Evolutionary conservation across 176 grass and related monocot genomes (phyloP).

Genomic region (Dendrocalamus sinicus): DNA sequence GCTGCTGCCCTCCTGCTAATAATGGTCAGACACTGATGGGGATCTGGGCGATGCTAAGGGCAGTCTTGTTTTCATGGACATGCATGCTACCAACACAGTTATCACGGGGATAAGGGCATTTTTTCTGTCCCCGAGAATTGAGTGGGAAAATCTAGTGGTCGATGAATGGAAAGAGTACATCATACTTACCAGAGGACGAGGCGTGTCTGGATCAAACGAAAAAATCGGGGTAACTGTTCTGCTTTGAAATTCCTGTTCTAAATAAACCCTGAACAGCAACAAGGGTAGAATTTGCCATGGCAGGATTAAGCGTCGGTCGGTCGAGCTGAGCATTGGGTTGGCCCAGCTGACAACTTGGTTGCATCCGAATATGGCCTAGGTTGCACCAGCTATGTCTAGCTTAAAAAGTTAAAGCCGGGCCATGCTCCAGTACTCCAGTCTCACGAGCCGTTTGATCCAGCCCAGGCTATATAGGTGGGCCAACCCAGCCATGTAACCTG

Average conservation of each 20-base stretch:
- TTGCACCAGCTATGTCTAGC: background rate
- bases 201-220: background rate
- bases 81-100: background rate
- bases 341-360: background rate
- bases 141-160: background rate
- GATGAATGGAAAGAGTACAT: background rate
- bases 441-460: background rate
- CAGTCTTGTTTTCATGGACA: conserved; percentile 16
- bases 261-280: background rate
- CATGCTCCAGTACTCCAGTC: background rate
- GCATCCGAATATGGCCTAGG: background rate
- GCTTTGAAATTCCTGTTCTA: background rate
- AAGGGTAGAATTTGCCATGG: background rate
- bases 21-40: conserved; percentile 42
- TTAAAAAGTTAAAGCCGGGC: background rate
- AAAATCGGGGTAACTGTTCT: background rate
- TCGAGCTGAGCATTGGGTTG: background rate
- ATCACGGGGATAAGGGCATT: background rate
- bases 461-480: no score
- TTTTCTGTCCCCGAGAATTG: background rate
- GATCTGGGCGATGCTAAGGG: conserved; percentile 35
- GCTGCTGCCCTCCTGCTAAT: conserved; percentile 32
- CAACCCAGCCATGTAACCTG: no score
- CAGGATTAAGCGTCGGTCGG: background rate
- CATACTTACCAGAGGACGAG: background rate